Percentiles rank a stretch among this genome's conserved stretches.
Evolutionary conservation across 495 filamentous ascomycete species (phyloP).

Genomic region (Aspergillus coremiiformis): DNA sequence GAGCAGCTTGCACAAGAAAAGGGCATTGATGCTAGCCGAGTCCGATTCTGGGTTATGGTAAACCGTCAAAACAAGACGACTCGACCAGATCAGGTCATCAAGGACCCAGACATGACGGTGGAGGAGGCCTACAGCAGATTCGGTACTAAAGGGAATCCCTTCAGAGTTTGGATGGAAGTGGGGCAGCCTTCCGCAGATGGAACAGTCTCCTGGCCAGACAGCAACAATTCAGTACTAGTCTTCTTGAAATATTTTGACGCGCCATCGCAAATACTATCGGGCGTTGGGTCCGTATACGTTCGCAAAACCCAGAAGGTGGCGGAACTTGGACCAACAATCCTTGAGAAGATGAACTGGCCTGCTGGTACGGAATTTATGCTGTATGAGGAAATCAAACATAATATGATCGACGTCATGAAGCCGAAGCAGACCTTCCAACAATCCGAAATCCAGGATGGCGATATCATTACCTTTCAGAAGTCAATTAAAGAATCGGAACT

Average conservation of each 20-base stretch:
- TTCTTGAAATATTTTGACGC: slow-evolving; percentile 92
- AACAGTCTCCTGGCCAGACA: slow-evolving; percentile 59
- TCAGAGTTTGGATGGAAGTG: slow-evolving; percentile 81
- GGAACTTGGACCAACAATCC: slow-evolving; percentile 74
- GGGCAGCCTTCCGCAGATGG: slow-evolving; percentile 60
- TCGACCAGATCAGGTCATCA: slow-evolving; percentile 78
- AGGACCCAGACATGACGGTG: slow-evolving; percentile 67
- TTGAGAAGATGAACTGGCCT: slow-evolving; percentile 84
- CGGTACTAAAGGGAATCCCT: slow-evolving; percentile 60
- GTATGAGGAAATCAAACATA: slow-evolving; percentile 97
- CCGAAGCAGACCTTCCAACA: slow-evolving; percentile 78
- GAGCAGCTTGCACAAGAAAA: slow-evolving; percentile 60
- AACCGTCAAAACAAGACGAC: slow-evolving; percentile 97
- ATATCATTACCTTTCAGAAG: slow-evolving; percentile 91
- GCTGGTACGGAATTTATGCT: slow-evolving; percentile 52
- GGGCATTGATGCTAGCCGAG: slow-evolving; percentile 45
- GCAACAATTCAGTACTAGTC: slow-evolving; percentile 61
- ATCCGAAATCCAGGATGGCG: slow-evolving; percentile 93
- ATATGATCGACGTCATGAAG: slow-evolving; percentile 94
- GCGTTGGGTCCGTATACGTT: slow-evolving; percentile 76
- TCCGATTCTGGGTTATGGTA: slow-evolving; percentile 94
- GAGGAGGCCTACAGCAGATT: slow-evolving; percentile 69
- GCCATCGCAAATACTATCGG: slow-evolving; percentile 62
- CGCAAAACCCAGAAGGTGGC: slow-evolving; percentile 77
- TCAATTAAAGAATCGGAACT: slow-evolving; percentile 54